These are phyloP conservation scores for Acanthamoeba rhysodes DNA, from an alignment of 208 protist genomes.

Conservation along the genomic window DNA sequence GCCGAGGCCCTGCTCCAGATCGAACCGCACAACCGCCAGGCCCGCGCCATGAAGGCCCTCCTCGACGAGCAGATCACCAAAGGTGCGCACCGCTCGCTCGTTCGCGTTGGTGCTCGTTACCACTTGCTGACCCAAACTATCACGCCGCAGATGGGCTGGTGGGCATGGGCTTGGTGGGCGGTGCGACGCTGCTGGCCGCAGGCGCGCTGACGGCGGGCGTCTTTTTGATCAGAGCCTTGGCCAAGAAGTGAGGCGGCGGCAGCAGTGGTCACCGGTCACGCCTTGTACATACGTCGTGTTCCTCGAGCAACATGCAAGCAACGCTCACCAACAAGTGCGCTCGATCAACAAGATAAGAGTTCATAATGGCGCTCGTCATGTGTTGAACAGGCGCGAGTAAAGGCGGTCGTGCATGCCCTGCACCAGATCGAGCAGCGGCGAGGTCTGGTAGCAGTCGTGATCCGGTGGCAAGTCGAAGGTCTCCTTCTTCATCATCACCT, in stretches of 20 bases:
- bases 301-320: too few relatives aligned
- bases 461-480: not conserved
- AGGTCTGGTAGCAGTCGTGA: conserved; percentile 29
- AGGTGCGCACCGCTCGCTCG: not conserved
- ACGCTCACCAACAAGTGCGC: too few relatives aligned
- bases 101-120: not conserved
- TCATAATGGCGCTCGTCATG: not conserved
- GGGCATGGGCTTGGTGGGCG: conserved; percentile 43
- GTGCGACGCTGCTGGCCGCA: not conserved
- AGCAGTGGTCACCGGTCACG: too few relatives aligned
- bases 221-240: conserved; percentile 23
- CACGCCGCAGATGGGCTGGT: conserved; percentile 13
- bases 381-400: conserved; percentile 64
- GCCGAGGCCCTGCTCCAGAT: not conserved
- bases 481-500: not conserved
- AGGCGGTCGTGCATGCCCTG: conserved; percentile 55
- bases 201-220: conserved; percentile 14
- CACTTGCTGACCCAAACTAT: not conserved
- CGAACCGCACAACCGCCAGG: conserved; percentile 48
- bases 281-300: not conserved
- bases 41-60: conserved; percentile 38
- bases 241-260: conserved; percentile 9
- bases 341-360: not conserved
- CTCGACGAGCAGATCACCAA: conserved; percentile 70
- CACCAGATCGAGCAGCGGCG: conserved; percentile 40